Base-by-base conservation (phyloP, 2,329 filamentous ascomycete species). In the Colletotrichum plurivorum region DNA sequence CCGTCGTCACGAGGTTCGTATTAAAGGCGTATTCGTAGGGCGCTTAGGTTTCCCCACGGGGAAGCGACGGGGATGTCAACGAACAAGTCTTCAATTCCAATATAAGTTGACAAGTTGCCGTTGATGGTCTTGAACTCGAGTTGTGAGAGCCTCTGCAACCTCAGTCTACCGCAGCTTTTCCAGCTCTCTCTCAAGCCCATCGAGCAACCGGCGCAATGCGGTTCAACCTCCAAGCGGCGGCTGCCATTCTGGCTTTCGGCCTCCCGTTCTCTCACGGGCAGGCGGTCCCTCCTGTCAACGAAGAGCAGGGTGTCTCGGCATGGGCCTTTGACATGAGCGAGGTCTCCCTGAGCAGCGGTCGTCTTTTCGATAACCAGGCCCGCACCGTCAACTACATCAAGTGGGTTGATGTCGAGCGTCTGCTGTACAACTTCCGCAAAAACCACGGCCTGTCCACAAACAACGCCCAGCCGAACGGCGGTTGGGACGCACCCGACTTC, bases 401-500 rank as follows among this genome's bases (percentile, higher is more conserved):
- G 57, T 80, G 71, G 31, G 78, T 86, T 22, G 80, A 85, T 59
- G 71, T 81, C 0, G 80, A 86, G 18, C 79, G 84, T 1, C 75
- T 87, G 2, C 79, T 86, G 18, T 86, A 86, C 75, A 81, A 81
- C 71, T 87, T 86, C 75, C 79, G 85, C 18, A 71, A 76, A 36
- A 86, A 79, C 54, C 85, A 87, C 64, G 77, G 79, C 18, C 71
- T 87, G 1, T 82, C 81, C 3, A 87, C 84, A 9, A 78, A 83
- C 3, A 83, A 82, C 1, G 85, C 85, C 2, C 70, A 76, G 2
- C 56, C 78, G 6, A 85, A 85, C 55, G 84, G 84, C 2, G 86
- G 85, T 2, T 88, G 86, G 86, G 86, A 88, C 73, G 83, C 83
- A 1, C 86, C 86, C 1, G 77, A 83, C 54, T 88, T 88, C 52